These are phyloP conservation scores for Imleria badia DNA, from an alignment of 768 basidiomycete species.

Conservation along the genomic window DNA sequence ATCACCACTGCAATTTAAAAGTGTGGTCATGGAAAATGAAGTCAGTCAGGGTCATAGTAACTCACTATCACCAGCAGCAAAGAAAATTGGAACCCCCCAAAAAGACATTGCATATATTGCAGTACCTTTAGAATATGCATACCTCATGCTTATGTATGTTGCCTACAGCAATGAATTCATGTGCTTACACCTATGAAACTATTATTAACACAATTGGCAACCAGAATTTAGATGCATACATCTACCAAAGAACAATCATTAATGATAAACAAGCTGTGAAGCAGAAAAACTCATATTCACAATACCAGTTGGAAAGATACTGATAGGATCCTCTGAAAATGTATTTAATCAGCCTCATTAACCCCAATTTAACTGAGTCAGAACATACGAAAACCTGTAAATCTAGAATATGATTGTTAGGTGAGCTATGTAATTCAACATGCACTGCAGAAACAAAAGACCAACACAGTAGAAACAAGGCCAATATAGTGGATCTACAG, in stretches of 20 bases:
- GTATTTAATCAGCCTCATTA: neutral
- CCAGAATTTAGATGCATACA: neutral
- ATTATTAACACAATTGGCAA: neutral
- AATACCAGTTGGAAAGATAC: neutral
- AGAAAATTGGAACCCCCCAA: neutral
- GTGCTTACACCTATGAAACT: conserved; percentile 3
- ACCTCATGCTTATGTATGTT: neutral
- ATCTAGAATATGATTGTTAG: too few relatives aligned
- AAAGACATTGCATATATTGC: neutral
- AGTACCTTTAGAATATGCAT: neutral
- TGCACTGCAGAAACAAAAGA: too few relatives aligned
- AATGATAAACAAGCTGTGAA: too few relatives aligned
- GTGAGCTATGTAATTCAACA: too few relatives aligned
- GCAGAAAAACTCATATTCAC: neutral
- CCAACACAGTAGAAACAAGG: too few relatives aligned
- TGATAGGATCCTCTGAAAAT: neutral
- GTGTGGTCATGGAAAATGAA: neutral
- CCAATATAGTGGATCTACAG: too few relatives aligned
- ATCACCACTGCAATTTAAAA: neutral
- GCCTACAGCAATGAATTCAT: neutral
- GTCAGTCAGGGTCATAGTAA: neutral
- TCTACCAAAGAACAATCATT: neutral
- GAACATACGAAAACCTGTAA: neutral
- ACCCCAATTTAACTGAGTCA: too few relatives aligned
- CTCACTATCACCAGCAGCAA: neutral